Evolutionary conservation across 768 basidiomycete species (phyloP).

Genomic region (Melanogaster broomeanus): DNA sequence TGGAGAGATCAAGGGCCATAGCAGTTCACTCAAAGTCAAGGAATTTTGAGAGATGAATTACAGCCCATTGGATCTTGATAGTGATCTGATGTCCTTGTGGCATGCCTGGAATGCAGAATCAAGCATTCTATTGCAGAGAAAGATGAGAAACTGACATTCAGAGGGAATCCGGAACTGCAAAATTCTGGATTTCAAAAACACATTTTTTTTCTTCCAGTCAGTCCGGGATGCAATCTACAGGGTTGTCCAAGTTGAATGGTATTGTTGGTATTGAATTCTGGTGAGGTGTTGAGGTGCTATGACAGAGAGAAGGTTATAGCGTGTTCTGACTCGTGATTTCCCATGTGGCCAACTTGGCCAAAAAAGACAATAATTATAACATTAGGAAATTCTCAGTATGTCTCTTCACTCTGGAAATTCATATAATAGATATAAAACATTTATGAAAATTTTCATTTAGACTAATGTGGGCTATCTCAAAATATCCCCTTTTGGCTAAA

Average conservation of each 20-base stretch:
- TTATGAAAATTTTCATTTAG: too few species aligned
- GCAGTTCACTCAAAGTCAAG: background rate
- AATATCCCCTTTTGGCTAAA: too few species aligned
- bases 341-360: background rate
- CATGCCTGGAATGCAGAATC: background rate
- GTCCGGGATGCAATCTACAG: background rate
- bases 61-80: slow-evolving; percentile 1
- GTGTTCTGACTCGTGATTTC: background rate
- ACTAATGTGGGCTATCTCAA: too few species aligned
- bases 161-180: background rate
- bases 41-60: background rate
- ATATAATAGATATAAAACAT: too few species aligned
- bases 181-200: background rate
- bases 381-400: too few species aligned
- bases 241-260: background rate
- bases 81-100: background rate
- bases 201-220: background rate
- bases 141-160: too few species aligned
- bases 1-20: background rate
- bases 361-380: background rate
- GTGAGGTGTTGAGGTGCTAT: slow-evolving; percentile 1
- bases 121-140: too few species aligned
- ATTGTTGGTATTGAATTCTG: background rate
- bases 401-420: too few species aligned
- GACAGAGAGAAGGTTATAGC: background rate